Conservation (phyloP, 2,329 filamentous ascomycete species). For the Calonectria pseudoreteaudii region DNA sequence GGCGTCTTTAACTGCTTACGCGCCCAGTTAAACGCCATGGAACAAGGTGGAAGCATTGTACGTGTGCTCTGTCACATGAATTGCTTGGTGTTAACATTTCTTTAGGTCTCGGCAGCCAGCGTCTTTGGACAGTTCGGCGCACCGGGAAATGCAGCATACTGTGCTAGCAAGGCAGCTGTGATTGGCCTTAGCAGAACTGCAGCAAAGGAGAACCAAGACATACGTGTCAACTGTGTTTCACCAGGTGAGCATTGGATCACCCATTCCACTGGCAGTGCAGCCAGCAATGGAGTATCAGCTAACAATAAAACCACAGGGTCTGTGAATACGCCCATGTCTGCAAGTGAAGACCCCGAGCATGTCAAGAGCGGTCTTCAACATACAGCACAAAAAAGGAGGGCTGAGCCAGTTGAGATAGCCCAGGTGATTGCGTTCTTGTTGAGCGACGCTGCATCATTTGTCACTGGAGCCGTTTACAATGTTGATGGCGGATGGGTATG, state of each 20-base stretch:
- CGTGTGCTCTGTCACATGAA: no score
- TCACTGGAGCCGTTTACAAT: slow-evolving; percentile 47
- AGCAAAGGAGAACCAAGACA: slow-evolving; percentile 40
- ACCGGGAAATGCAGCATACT: slow-evolving; percentile 41
- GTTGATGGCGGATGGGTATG: slow-evolving; percentile 53
- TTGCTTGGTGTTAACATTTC: background rate
- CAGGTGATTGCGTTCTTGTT: slow-evolving; percentile 39
- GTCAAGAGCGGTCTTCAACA: slow-evolving; percentile 19
- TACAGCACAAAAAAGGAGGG: slow-evolving; percentile 32
- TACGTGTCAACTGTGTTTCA: slow-evolving; percentile 31
- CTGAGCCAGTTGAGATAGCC: slow-evolving; percentile 24
- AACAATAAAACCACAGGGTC: no score
- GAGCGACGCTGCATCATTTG: slow-evolving; percentile 37
- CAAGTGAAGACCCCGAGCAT: slow-evolving; percentile 24
- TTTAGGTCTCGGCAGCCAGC: slow-evolving; percentile 46
- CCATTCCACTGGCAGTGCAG: no score
- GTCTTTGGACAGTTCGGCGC: slow-evolving; percentile 43
- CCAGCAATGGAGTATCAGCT: no score
- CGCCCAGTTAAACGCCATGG: slow-evolving; percentile 54
- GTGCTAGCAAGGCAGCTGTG: background rate
- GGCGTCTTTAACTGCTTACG: slow-evolving; percentile 64
- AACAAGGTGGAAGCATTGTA: slow-evolving; percentile 39
- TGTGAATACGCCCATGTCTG: slow-evolving; percentile 32
- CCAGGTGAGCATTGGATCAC: slow-evolving; percentile 31
- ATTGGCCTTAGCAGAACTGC: slow-evolving; percentile 42